Evolutionary conservation across 2,329 filamentous ascomycete species (phyloP).

Genomic region (Aspergillus fischeri): DNA sequence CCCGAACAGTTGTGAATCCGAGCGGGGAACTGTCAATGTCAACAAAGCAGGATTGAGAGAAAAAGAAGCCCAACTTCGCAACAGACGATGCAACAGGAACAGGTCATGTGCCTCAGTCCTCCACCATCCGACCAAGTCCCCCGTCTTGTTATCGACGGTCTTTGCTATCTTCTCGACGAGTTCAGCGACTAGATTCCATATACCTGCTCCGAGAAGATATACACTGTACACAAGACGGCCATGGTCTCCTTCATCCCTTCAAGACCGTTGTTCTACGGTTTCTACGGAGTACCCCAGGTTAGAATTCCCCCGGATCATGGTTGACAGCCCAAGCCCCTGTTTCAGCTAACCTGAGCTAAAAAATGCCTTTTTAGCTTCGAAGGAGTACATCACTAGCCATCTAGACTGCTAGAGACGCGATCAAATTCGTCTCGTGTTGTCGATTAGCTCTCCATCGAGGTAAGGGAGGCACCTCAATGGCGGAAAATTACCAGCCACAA

Average conservation of each 20-base stretch:
- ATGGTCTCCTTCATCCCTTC: too few species aligned
- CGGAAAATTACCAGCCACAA: background rate
- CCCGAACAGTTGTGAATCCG: background rate
- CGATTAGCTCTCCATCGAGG: background rate
- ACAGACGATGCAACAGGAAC: background rate
- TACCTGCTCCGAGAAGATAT: background rate
- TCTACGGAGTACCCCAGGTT: background rate
- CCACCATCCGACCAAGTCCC: too few species aligned
- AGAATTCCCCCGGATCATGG: background rate
- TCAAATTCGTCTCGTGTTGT: background rate
- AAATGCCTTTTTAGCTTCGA: background rate
- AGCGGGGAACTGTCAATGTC: background rate
- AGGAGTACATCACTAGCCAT: background rate
- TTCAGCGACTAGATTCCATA: background rate
- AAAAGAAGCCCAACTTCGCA: background rate
- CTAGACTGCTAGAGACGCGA: background rate
- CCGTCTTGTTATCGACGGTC: background rate
- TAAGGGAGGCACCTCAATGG: background rate
- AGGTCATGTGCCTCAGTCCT: background rate
- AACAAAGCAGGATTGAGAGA: background rate
- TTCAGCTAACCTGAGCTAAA: background rate
- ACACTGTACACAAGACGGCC: background rate
- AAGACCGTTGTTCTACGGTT: background rate
- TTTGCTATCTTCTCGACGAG: background rate
- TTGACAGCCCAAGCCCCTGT: background rate